phyloP scores from a whole-genome alignment of 2,329 filamentous ascomycete genomes.

The Sclerotinia minor region DNA sequence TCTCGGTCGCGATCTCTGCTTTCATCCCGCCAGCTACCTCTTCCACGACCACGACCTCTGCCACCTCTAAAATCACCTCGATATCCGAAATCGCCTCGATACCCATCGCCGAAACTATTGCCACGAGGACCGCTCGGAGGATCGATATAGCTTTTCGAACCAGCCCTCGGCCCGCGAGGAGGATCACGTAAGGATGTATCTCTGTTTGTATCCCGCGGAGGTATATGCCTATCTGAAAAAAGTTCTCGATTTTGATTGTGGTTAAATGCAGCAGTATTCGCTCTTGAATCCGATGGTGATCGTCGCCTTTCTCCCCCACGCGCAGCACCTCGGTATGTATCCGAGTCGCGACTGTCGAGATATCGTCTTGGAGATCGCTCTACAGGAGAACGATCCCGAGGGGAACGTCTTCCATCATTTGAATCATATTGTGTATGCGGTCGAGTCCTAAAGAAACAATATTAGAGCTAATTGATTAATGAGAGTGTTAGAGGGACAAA shows the following conservation, averaged over 20 bases:
- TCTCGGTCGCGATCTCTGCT: slow-evolving; percentile 61
- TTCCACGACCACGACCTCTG: slow-evolving; percentile 47
- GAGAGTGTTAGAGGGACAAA: neutral
- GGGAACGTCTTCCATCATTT: slow-evolving; percentile 44
- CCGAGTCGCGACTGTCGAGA: slow-evolving; percentile 23
- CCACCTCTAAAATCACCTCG: slow-evolving; percentile 56
- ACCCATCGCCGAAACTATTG: slow-evolving; percentile 65
- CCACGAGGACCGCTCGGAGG: slow-evolving; percentile 66
- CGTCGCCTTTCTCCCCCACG: slow-evolving; percentile 39
- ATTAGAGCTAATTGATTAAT: neutral
- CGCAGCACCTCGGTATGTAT: slow-evolving; percentile 35
- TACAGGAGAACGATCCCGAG: slow-evolving; percentile 42
- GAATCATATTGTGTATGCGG: slow-evolving; percentile 40
- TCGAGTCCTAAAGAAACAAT: slow-evolving; percentile 9
- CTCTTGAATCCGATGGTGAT: slow-evolving; percentile 52
- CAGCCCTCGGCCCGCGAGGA: slow-evolving; percentile 77
- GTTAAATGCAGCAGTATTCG: slow-evolving; percentile 19
- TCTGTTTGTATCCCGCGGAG: slow-evolving; percentile 31
- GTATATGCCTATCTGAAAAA: slow-evolving; percentile 22
- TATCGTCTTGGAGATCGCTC: slow-evolving; percentile 25
- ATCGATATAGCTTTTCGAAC: slow-evolving; percentile 52
- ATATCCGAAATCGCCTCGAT: slow-evolving; percentile 55
- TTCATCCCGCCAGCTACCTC: slow-evolving; percentile 50
- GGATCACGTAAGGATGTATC: slow-evolving; percentile 62
- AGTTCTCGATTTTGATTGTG: slow-evolving; percentile 21